Evolutionary conservation across 371 early-diverging fungal genomes (phyloP).

Genomic region (Quaeritorhiza haematococci): DNA sequence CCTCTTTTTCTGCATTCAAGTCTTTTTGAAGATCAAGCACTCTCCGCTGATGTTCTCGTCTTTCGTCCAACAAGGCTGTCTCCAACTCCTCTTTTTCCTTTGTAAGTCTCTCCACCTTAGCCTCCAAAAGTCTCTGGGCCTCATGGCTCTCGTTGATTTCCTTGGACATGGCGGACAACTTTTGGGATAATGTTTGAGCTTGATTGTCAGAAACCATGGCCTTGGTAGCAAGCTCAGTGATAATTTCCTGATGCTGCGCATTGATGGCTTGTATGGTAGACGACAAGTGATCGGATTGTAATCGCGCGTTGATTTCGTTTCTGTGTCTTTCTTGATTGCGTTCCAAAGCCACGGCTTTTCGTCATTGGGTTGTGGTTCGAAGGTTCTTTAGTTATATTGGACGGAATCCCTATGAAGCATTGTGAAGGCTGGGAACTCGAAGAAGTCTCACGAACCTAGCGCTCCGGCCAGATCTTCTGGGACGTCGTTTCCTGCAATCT

Average conservation of each 20-base stretch:
- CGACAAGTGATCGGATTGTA: conserved; percentile 26
- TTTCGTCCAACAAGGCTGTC: conserved; percentile 5
- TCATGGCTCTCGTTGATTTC: conserved; percentile 22
- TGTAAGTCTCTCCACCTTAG: conserved; percentile 6
- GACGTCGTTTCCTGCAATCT: conserved; percentile 44
- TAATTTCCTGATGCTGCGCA: conserved; percentile 22
- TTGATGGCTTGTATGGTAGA: conserved; percentile 29
- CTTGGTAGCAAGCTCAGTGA: conserved; percentile 20
- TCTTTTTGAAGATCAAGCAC: conserved; percentile 25
- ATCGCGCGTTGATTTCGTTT: conserved; percentile 12
- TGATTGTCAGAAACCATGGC: conserved; percentile 13
- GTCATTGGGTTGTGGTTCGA: no score
- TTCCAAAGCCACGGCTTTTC: conserved; percentile 21
- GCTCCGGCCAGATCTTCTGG: conserved; percentile 35
- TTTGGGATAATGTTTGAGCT: conserved; percentile 13
- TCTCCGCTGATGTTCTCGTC: neutral
- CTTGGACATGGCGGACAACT: conserved; percentile 17
- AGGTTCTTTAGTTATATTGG: no score
- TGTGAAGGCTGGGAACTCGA: neutral
- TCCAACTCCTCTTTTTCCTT: conserved; percentile 15
- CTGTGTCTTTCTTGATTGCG: conserved; percentile 25
- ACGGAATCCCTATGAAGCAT: no score
- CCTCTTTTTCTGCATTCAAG: conserved; percentile 26
- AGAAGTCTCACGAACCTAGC: conserved; percentile 11
- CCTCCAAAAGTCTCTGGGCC: conserved; percentile 14